A percentile compares a stretch with the other conserved stretches of the same genome.
Evolutionary conservation across 345 rosid genomes (phyloP).

Genomic region (Nasturtium officinale): DNA sequence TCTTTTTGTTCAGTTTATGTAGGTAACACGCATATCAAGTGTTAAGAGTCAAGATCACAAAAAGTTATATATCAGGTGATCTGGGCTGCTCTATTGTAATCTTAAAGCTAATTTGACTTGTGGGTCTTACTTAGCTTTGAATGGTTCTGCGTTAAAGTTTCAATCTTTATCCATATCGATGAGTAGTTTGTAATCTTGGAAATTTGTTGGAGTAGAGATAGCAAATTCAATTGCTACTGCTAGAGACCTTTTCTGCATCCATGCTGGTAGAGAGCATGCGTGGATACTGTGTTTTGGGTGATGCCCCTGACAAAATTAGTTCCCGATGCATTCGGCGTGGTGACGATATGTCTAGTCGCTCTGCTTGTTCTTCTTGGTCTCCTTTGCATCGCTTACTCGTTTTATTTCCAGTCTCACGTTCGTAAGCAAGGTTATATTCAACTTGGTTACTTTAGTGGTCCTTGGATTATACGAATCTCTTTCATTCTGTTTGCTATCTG

Average conservation of each 20-base stretch:
- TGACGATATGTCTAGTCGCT: slow-evolving; percentile 84
- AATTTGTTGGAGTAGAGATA: slow-evolving; percentile 44
- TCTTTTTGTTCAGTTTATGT: slow-evolving; percentile 39
- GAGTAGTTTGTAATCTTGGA: slow-evolving; percentile 31
- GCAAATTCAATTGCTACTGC: slow-evolving; percentile 40
- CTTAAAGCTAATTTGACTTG: slow-evolving; percentile 19
- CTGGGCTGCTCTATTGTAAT: slow-evolving; percentile 31
- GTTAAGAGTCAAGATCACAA: slow-evolving; percentile 42
- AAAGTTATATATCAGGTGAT: slow-evolving; percentile 39
- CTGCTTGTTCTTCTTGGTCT: slow-evolving; percentile 71
- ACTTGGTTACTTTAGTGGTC: slow-evolving; percentile 80
- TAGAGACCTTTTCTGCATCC: slow-evolving; percentile 72
- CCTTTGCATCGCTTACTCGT: slow-evolving; percentile 76
- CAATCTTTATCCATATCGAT: slow-evolving; percentile 30
- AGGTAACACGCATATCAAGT: slow-evolving; percentile 39
- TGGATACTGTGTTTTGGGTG: slow-evolving; percentile 95
- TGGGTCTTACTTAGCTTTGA: slow-evolving; percentile 1
- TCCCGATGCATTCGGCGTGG: slow-evolving; percentile 99
- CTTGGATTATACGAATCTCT: slow-evolving; percentile 83
- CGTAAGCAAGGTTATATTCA: slow-evolving; percentile 59
- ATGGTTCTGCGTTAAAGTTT: slow-evolving; percentile 31
- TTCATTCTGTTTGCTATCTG: slow-evolving; percentile 69
- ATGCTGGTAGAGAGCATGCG: slow-evolving; percentile 99
- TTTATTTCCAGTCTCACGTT: slow-evolving; percentile 76
- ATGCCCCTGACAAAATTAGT: slow-evolving; percentile 96